Percentiles rank a stretch among this genome's conserved stretches.
Evolutionary conservation across 306 rosid genomes (phyloP).

Genomic region (Ceratonia siliqua): DNA sequence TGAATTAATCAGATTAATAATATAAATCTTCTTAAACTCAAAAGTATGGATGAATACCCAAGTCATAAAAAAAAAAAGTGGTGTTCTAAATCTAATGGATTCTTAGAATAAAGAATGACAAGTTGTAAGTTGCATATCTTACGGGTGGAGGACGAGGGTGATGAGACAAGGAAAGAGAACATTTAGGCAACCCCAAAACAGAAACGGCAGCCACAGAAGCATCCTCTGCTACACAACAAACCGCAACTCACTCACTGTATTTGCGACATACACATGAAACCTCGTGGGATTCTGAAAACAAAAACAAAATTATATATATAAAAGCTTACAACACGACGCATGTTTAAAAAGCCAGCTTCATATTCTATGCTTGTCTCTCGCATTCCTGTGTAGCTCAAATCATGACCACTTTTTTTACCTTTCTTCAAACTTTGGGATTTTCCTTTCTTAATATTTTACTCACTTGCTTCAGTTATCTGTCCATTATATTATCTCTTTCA

Average conservation of each 20-base stretch:
- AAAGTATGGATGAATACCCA: too few relatives aligned
- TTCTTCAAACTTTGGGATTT: not conserved
- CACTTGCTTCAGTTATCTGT: too few relatives aligned
- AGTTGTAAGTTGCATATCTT: too few relatives aligned
- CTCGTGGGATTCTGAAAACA: not conserved
- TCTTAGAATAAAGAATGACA: too few relatives aligned
- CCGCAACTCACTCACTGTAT: not conserved
- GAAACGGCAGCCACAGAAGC: not conserved
- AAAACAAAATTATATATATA: not conserved
- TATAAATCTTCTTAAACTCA: too few relatives aligned
- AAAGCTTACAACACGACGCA: not conserved
- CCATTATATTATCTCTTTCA: too few relatives aligned
- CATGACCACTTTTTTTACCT: not conserved
- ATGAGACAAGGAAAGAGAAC: constrained; percentile 17
- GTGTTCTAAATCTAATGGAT: too few relatives aligned
- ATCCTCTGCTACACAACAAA: not conserved
- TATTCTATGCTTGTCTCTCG: not conserved
- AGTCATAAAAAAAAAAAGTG: too few relatives aligned
- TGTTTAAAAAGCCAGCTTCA: not conserved
- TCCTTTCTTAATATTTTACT: not conserved
- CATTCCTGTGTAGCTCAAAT: not conserved
- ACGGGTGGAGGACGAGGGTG: not conserved
- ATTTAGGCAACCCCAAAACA: not conserved
- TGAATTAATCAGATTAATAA: too few relatives aligned
- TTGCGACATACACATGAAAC: not conserved